Base-by-base conservation (phyloP, 495 filamentous ascomycete genomes). In the Pyronema omphalodes region DNA sequence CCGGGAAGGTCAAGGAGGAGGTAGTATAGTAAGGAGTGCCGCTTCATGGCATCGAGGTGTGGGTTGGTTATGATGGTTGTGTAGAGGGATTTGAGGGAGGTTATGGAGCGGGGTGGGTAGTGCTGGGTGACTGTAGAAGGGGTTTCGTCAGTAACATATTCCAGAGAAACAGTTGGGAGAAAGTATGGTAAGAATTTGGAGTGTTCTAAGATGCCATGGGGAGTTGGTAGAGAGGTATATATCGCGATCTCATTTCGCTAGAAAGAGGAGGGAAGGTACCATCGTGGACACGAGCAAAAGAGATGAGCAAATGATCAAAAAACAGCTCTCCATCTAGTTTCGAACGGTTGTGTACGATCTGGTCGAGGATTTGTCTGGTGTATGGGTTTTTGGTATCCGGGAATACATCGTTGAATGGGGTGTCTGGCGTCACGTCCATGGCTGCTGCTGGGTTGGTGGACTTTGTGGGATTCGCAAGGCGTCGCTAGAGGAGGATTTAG, bases 361-460 rank as follows among this genome's bases (percentile, higher is more conserved):
- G 48, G 9, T 51, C 37, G n/a, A 54, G 55, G 9, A 54, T 50
- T 5, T 57, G 48, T 41, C 55, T 58, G 9, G 60, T 47, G 49
- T 64, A 64, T 7, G 61, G 61, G 55, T 65, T 65, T 33, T 56
- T 56, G 41, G 37, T 59, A 17, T 64, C 61, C 1, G 61, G 61
- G 41, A 64, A 64, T 19, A 64, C 46, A 12, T 36, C 40, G 41
- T 47, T 57, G 44, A 61, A 64, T 0, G 34, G 44, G 18, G 58
- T 48, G 12, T 17, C 54, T 37, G 39, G 49, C 14, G 61, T 49
- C 23, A 58, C 40, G 37, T 63, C 60, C 59, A 63, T 63, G 7
- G 43, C 18, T 29, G 37, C 18, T 29, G 37, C 23, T 29, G 23
- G 5, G 23, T 5, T 29, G 23, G 23, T 29, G 23, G 23, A 29